Base-by-base conservation (phyloP, 2,329 filamentous ascomycete species). In the Fusarium keratoplasticum region DNA sequence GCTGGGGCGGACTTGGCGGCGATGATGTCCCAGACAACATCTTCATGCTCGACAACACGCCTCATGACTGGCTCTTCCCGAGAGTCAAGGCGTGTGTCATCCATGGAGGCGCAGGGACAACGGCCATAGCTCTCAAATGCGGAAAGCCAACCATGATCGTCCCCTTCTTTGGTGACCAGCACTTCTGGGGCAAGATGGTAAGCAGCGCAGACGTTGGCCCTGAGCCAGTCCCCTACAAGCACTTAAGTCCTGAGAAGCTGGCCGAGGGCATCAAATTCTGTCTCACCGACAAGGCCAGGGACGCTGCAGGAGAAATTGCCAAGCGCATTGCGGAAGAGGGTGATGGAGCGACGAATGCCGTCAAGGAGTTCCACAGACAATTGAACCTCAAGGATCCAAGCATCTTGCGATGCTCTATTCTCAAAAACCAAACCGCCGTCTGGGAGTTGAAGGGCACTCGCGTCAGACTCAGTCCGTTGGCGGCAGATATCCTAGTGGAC, bases 131-230 rank as follows among this genome's bases (percentile, higher is more conserved):
- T 1, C 84, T 95, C 35, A 93, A 93, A 79, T 92, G 89, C 71
- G 93, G 88, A 5, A 89, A 89, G 76, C 93, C 93, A 0, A 94
- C 91, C 6, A 92, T 94, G 89, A 89, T 95, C 29, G 91, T 95
- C 2, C 93, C 93, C 0, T 95, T 95, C 82, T 95, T 95, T 73
- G 93, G 93, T 4, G 93, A 95, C 78, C 93, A 95, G 80, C 88
- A 92, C 58, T 95, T 95, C 79, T 95, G 93, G 93, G 93, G 93
- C 3, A 85, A 86, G 20, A 93, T 93, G 89, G 87, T 95, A 1
- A 87, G 86, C 6, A 88, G 86, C 36, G 87, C 90, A 2, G 88
- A 88, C 29, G 92, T 92, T 1, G 93, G 93, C 1, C 91, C 92
- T 0, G 83, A 88, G 47, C 88, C 92, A 2, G 87, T 94, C 10